Conservation (phyloP, 805 yeast genomes). For the Vanderwaltozyma tropicalis region DNA sequence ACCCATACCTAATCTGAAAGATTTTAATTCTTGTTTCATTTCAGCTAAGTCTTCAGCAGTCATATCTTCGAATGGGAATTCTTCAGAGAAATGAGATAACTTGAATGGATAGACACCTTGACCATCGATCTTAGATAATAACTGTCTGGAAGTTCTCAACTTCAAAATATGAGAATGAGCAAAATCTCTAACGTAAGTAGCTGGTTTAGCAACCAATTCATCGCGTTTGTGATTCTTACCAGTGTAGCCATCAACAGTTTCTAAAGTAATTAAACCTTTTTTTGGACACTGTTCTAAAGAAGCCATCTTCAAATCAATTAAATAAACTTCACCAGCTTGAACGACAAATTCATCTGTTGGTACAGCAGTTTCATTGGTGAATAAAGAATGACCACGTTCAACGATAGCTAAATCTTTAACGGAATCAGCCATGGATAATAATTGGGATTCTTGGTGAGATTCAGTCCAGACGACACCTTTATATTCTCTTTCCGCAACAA, state of each 20-base stretch:
- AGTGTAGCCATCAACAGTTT: constrained; percentile 51
- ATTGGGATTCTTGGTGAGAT: constrained; percentile 58
- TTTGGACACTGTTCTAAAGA: constrained; percentile 45
- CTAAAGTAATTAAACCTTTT: constrained; percentile 59
- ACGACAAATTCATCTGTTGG: constrained; percentile 71
- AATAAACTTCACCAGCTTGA: constrained; percentile 74
- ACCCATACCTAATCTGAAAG: constrained; percentile 61
- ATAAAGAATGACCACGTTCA: constrained; percentile 27
- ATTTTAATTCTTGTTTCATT: constrained; percentile 46
- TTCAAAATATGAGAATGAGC: constrained; percentile 72
- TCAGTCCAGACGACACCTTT: constrained; percentile 89
- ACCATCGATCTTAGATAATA: constrained; percentile 61
- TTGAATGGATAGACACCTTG: constrained; percentile 88
- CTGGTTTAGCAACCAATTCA: constrained; percentile 48
- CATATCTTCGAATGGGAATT: constrained; percentile 43
- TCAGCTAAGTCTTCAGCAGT: constrained; percentile 30
- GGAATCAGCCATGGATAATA: constrained; percentile 29
- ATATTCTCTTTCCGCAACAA: constrained; percentile 84
- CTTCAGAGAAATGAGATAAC: constrained; percentile 55
- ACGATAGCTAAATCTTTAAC: constrained; percentile 34
- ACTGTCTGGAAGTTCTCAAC: constrained; percentile 59
- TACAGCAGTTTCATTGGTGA: constrained; percentile 43
- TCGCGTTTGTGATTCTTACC: constrained; percentile 50
- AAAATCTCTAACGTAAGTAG: constrained; percentile 76
- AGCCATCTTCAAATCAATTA: constrained; percentile 73